Evolutionary conservation across 2,329 filamentous ascomycete species (phyloP).

Genomic region (Anthostomella pinea): DNA sequence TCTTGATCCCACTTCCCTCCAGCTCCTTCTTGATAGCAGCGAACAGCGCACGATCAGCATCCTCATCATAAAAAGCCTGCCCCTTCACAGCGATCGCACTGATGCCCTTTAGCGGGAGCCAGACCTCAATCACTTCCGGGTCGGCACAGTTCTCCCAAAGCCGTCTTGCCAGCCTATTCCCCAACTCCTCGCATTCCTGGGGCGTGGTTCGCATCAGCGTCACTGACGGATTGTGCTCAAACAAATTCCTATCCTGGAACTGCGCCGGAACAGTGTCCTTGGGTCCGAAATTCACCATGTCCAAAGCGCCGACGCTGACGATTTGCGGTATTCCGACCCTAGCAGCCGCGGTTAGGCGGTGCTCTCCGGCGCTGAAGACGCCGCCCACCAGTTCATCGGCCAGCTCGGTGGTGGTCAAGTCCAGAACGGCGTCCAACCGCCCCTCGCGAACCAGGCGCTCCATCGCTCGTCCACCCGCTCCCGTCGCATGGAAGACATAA

Average conservation of each 20-base stretch:
- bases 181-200: constrained; percentile 57
- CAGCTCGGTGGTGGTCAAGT: constrained; percentile 70
- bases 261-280: constrained; percentile 42
- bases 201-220: constrained; percentile 63
- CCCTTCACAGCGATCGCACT: constrained; percentile 57
- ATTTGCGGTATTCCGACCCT: constrained; percentile 54
- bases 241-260: constrained; percentile 50
- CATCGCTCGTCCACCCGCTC: constrained; percentile 66
- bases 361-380: constrained; percentile 56
- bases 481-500: constrained; percentile 69
- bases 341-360: constrained; percentile 56
- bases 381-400: constrained; percentile 63
- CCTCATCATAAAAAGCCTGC: constrained; percentile 49
- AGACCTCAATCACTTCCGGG: constrained; percentile 47
- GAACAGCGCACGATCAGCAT: constrained; percentile 50
- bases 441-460: constrained; percentile 58
- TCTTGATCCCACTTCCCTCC: constrained; percentile 42
- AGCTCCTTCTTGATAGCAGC: constrained; percentile 48
- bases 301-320: constrained; percentile 50
- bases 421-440: constrained; percentile 62
- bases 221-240: constrained; percentile 63
- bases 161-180: constrained; percentile 52
- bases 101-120: constrained; percentile 58
- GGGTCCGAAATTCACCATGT: constrained; percentile 40
- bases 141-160: constrained; percentile 40